Evolutionary conservation across 208 protist species (phyloP).

Genomic region (Endotrypanum monterogeii): DNA sequence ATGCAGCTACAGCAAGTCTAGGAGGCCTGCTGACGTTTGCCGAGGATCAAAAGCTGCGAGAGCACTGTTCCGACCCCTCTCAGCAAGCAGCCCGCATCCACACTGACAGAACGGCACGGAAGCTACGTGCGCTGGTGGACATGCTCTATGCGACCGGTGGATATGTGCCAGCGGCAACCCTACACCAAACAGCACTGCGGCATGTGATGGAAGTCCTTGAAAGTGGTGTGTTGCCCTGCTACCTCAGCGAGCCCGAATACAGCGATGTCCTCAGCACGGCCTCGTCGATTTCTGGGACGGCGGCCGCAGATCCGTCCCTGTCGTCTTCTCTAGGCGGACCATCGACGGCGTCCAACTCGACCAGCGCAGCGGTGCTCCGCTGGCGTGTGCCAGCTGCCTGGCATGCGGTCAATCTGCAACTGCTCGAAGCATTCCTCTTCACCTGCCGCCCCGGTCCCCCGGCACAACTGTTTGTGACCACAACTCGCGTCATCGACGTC

Average conservation of each 20-base stretch:
- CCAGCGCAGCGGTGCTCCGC: conserved; percentile 12
- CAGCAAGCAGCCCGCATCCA: conserved; percentile 17
- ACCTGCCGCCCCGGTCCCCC: conserved; percentile 23
- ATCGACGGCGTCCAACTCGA: not conserved
- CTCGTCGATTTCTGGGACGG: conserved; percentile 3
- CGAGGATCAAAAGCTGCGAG: conserved; percentile 17
- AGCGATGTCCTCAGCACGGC: conserved; percentile 16
- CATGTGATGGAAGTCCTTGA: conserved; percentile 60
- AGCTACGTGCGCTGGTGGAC: conserved; percentile 44
- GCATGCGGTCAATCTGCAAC: conserved; percentile 28
- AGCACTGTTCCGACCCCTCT: not conserved
- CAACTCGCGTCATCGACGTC: conserved; percentile 10
- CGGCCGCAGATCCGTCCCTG: not conserved
- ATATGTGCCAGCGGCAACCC: conserved; percentile 37
- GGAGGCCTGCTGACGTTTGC: conserved; percentile 21
- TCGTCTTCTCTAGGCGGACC: not conserved
- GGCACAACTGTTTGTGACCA: conserved; percentile 31
- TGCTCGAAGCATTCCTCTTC: conserved; percentile 36
- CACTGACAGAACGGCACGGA: conserved; percentile 30
- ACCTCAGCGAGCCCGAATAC: conserved; percentile 15
- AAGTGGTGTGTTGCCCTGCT: conserved; percentile 46
- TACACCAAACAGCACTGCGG: conserved; percentile 54
- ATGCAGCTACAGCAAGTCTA: conserved; percentile 9
- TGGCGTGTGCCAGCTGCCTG: conserved; percentile 38
- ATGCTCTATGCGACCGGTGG: conserved; percentile 46